Percentiles rank a stretch among this genome's conserved stretches.
phyloP scores from a whole-genome alignment of 108 stramenopile genomes.

The Cylindrotheca closterium region DNA sequence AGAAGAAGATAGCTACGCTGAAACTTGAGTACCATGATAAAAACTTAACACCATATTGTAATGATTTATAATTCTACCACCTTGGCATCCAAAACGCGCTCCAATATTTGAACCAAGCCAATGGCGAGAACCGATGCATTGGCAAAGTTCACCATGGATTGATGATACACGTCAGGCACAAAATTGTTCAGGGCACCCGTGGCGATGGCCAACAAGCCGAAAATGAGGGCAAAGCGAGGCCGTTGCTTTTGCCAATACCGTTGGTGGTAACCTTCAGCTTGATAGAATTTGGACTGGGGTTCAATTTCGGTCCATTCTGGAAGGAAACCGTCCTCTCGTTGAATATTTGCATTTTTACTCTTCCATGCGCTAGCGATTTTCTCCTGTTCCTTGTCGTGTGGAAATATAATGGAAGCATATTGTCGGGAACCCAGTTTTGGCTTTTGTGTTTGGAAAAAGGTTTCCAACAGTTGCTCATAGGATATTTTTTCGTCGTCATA shows the following conservation, averaged over 20 bases:
- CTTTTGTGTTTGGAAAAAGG: constrained; percentile 65
- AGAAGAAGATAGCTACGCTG: too few species aligned
- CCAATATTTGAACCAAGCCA: constrained; percentile 17
- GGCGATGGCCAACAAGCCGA: constrained; percentile 41
- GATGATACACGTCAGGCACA: constrained; percentile 23
- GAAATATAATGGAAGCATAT: constrained; percentile 77
- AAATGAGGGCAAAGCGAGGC: constrained; percentile 39
- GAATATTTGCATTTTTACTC: constrained; percentile 3
- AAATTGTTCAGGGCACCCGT: constrained; percentile 34
- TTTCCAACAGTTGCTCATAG: constrained; percentile 58
- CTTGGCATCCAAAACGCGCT: constrained; percentile 48
- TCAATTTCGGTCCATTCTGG: constrained; percentile 48
- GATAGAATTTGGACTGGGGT: constrained; percentile 56
- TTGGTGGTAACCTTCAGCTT: constrained; percentile 82
- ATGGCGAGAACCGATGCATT: constrained; percentile 30
- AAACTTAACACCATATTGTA: background rate
- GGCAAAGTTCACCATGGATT: constrained; percentile 27
- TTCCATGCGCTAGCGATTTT: constrained; percentile 24
- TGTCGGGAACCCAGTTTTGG: constrained; percentile 58
- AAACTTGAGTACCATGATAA: too few species aligned
- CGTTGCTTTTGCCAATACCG: constrained; percentile 79
- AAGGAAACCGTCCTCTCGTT: constrained; percentile 39
- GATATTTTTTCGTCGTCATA: constrained; percentile 61
- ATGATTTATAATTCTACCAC: constrained; percentile 38
- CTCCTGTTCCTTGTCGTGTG: constrained; percentile 45